Conservation (phyloP, 2,329 filamentous ascomycete genomes). For the Sclerotinia nivalis region DNA sequence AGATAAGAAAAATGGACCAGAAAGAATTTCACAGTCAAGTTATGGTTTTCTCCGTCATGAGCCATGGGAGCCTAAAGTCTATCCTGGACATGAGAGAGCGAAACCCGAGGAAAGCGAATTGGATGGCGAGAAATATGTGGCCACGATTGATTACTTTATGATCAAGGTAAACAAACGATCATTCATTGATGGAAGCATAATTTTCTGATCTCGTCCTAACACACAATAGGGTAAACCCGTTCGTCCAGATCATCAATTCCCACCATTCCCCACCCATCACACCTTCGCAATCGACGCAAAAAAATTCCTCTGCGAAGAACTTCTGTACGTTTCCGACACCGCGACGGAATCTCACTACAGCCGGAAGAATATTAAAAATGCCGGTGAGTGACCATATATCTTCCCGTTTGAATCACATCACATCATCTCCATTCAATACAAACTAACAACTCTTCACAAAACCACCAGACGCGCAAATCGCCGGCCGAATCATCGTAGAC, state of each 20-base stretch:
- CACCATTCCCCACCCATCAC: slow-evolving; percentile 22
- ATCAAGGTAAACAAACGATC: slow-evolving; percentile 23
- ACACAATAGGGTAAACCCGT: slow-evolving; percentile 24
- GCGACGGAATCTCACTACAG: slow-evolving; percentile 25
- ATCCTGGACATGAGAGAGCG: slow-evolving; percentile 17
- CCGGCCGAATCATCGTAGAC: slow-evolving; percentile 28
- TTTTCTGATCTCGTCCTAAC: not conserved
- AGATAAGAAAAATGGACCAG: slow-evolving; percentile 31
- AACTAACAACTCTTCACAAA: not conserved
- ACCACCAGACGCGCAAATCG: slow-evolving; percentile 27
- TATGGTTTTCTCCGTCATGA: slow-evolving; percentile 30
- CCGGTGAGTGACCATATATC: slow-evolving; percentile 15
- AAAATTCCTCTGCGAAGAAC: slow-evolving; percentile 29
- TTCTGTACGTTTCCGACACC: slow-evolving; percentile 29
- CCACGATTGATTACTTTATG: slow-evolving; percentile 31
- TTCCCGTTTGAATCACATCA: no score
- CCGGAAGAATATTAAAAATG: slow-evolving; percentile 22
- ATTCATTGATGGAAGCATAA: not conserved
- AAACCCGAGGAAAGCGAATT: slow-evolving; percentile 18
- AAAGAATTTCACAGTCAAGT: slow-evolving; percentile 25
- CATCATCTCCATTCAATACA: not conserved
- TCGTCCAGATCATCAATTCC: slow-evolving; percentile 21
- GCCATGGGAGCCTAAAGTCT: slow-evolving; percentile 18
- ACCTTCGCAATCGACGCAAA: slow-evolving; percentile 23
- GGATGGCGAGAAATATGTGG: slow-evolving; percentile 28